Evolutionary conservation across 2,329 filamentous ascomycete species (phyloP).

Genomic region (Graphium sp.): DNA sequence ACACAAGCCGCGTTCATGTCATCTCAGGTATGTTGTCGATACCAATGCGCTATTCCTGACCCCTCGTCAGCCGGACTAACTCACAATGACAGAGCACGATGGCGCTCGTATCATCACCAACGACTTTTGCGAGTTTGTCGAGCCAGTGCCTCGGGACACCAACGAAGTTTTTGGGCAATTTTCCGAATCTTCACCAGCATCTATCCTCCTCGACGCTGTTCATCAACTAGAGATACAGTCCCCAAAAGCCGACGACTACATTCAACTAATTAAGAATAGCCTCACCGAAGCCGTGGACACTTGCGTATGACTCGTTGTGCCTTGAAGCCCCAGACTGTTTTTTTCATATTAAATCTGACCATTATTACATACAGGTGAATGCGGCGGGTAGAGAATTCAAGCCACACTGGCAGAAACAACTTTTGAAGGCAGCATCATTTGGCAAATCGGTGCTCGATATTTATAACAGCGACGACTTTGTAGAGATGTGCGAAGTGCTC

Average conservation of each 20-base stretch:
- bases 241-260: slow-evolving; percentile 93
- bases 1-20: slow-evolving; percentile 75
- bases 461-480: slow-evolving; percentile 96
- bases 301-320: slow-evolving; percentile 29
- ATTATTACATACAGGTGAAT: slow-evolving; percentile 31
- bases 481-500: slow-evolving; percentile 91
- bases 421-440: slow-evolving; percentile 92
- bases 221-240: slow-evolving; percentile 85
- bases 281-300: slow-evolving; percentile 86
- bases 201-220: slow-evolving; percentile 84
- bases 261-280: slow-evolving; percentile 77
- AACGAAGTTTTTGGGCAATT: slow-evolving; percentile 81
- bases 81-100: slow-evolving; percentile 40
- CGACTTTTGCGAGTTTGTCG: slow-evolving; percentile 92
- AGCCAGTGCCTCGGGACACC: slow-evolving; percentile 74
- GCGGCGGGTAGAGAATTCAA: slow-evolving; percentile 88
- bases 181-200: slow-evolving; percentile 75
- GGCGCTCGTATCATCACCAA: slow-evolving; percentile 85
- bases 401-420: slow-evolving; percentile 81
- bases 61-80: background rate
- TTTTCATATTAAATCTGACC: no score
- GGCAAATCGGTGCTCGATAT: slow-evolving; percentile 94
- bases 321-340: no score
- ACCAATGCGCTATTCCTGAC: background rate
- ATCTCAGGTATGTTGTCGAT: slow-evolving; percentile 48